Percentiles rank a stretch among this genome's conserved stretches.
Conservation (phyloP, 2,329 filamentous ascomycete genomes). For the Exophiala sideris region DNA sequence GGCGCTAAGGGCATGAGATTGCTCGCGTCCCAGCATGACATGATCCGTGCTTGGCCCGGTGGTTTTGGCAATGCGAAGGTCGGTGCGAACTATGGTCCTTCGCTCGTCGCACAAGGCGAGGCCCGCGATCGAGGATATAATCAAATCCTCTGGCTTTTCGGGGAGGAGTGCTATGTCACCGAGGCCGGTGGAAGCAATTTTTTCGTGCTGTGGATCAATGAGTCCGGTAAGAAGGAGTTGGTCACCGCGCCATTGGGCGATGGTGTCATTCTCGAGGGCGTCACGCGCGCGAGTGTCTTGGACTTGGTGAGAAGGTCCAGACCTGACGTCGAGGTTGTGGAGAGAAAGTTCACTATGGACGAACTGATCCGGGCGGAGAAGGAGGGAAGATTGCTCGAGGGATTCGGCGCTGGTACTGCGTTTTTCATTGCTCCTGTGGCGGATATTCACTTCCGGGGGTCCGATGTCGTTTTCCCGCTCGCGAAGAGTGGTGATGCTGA, state of each 20-base stretch:
- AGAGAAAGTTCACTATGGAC: conserved; percentile 76
- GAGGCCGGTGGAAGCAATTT: conserved; percentile 93
- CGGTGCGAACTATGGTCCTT: conserved; percentile 89
- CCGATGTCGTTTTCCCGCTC: conserved; percentile 50
- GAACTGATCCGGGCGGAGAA: conserved; percentile 69
- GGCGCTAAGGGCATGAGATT: conserved; percentile 22
- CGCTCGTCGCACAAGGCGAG: conserved; percentile 71
- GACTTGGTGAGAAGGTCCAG: conserved; percentile 57
- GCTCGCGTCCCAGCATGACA: conserved; percentile 74
- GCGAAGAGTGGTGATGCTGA: conserved; percentile 50
- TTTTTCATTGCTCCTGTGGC: conserved; percentile 25
- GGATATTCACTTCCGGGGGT: conserved; percentile 26
- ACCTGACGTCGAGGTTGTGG: conserved; percentile 76
- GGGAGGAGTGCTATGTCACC: conserved; percentile 71
- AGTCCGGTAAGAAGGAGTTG: conserved; percentile 60
- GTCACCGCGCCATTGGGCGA: conserved; percentile 81
- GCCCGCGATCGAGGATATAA: conserved; percentile 71
- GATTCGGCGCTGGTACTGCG: conserved; percentile 84
- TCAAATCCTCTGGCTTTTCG: conserved; percentile 94
- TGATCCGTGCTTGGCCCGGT: conserved; percentile 86
- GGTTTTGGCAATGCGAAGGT: conserved; percentile 91
- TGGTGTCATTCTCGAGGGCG: conserved; percentile 79
- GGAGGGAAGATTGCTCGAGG: conserved; percentile 76
- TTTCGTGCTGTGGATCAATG: conserved; percentile 69
- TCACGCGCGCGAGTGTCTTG: conserved; percentile 78